Conservation (phyloP, 257 asterid species). For the Ilex asprella region DNA sequence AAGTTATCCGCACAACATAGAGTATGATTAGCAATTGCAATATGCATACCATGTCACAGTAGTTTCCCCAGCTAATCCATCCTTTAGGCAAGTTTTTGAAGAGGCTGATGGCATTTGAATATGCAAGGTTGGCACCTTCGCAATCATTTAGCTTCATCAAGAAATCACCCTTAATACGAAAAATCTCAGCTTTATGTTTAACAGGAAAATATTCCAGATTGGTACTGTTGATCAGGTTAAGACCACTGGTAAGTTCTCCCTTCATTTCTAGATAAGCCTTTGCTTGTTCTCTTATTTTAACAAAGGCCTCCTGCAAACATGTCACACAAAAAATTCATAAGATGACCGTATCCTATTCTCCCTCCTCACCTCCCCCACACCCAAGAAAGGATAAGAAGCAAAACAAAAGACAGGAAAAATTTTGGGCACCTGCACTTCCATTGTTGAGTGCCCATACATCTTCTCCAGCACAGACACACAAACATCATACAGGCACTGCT, state of each 20-base stretch:
- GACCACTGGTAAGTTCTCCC: constrained; percentile 95
- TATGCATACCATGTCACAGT: constrained; percentile 83
- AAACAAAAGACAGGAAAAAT: constrained; percentile 7
- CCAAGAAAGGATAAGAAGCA: constrained; percentile 2
- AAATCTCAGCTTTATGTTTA: constrained; percentile 93
- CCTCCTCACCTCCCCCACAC: not conserved
- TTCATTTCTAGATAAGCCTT: constrained; percentile 96
- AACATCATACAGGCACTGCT: constrained; percentile 86
- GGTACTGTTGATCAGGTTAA: constrained; percentile 88
- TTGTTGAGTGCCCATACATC: constrained; percentile 98
- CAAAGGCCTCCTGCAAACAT: constrained; percentile 86
- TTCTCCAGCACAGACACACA: constrained; percentile 91
- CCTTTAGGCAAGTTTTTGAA: constrained; percentile 97
- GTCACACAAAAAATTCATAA: constrained; percentile 1
- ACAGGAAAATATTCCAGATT: constrained; percentile 92
- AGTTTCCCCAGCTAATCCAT: constrained; percentile 99
- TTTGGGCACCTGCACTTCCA: constrained; percentile 91
- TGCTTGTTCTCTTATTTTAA: constrained; percentile 97
- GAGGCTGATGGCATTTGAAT: constrained; percentile 80
- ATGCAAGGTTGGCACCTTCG: constrained; percentile 96
- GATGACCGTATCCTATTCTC: constrained; percentile 1
- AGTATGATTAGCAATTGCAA: constrained; percentile 10
- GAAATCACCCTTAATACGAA: constrained; percentile 93
- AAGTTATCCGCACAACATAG: constrained; percentile 6
- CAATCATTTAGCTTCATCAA: constrained; percentile 83